Base-by-base conservation (phyloP, 1,284 basidiomycete species). In the Boletus subluridellus region DNA sequence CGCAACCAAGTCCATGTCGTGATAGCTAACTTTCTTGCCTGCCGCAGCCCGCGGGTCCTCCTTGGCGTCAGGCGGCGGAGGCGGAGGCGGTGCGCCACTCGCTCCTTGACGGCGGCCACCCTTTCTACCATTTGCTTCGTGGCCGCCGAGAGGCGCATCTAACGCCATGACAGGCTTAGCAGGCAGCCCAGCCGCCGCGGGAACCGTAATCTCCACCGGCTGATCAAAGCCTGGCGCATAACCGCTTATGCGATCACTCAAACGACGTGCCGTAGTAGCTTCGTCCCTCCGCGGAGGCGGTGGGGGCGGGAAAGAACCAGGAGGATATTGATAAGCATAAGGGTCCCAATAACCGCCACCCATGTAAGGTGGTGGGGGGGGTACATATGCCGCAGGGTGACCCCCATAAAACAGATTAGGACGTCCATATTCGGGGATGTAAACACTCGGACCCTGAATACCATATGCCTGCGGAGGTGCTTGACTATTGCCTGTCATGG, bases 1-100 rank as follows among this genome's bases (percentile, higher is more conserved):
- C 37, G 90, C 90, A 63, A 92, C 90, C 68, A 89, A 76, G 75
- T 92, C 90, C 87, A 92, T 92, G 72, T 92, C 90, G 69, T 92
- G 87, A 69, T 92, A 92, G 74, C 89, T 92, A 58, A 92, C 82
- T 73, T 89, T 83, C 76, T 83, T 85, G 30, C 90, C 90, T 39
- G 87, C 87, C 42, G 86, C 84, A n/a, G 90, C 90, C 55, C 90
- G 76, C n/a, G 90, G 90, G 72, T 92, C 90, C 72, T 92, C 90
- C 73, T 90, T 92, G 37, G 87, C 90, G 74, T 92, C 87, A 54
- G 89, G 86, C 15, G 90, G 90, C 17, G 90, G 90, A 1, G 89
- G 89, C 2, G 87, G 87, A 3, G 82, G 82, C 1, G 82, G 82
- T 69, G 59, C 70, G 70, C 67, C 76, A 66, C 68, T 74, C 73